A percentile compares a stretch with the other conserved stretches of the same genome.
These are phyloP conservation scores for Kluyveromyces dobzhanskii DNA, from an alignment of 805 yeast genomes.

Conservation along the genomic window DNA sequence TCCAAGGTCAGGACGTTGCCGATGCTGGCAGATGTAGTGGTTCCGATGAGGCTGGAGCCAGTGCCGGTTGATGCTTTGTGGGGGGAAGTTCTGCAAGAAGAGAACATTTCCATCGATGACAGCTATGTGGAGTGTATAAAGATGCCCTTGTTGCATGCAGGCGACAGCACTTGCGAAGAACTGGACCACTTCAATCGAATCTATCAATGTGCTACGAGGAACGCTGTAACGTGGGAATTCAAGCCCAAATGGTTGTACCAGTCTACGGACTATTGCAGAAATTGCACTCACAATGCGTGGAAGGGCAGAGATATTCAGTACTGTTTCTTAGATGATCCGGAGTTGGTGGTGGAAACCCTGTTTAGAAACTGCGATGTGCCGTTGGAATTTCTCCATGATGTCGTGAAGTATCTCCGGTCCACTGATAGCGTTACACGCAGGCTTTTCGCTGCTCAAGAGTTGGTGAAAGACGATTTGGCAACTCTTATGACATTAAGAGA, in stretches of 20 bases:
- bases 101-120: slow-evolving; percentile 9
- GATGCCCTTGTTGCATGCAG: slow-evolving; percentile 15
- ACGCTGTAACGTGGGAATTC: slow-evolving; percentile 17
- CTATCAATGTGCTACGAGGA: slow-evolving; percentile 5
- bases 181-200: slow-evolving; percentile 22
- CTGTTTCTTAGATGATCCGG: slow-evolving; percentile 15
- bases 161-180: not conserved
- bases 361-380: slow-evolving; percentile 10
- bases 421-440: slow-evolving; percentile 16
- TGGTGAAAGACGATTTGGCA: slow-evolving; percentile 12
- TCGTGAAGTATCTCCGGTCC: slow-evolving; percentile 16
- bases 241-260: slow-evolving; percentile 28
- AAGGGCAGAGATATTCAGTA: slow-evolving; percentile 17
- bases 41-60: not conserved
- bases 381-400: slow-evolving; percentile 6
- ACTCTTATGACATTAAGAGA: slow-evolving; percentile 33
- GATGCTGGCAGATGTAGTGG: not conserved
- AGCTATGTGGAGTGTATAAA: slow-evolving; percentile 9
- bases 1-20: not conserved
- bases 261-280: slow-evolving; percentile 18
- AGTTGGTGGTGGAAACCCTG: slow-evolving; percentile 9
- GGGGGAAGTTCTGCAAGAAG: not conserved
- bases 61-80: slow-evolving; percentile 4
- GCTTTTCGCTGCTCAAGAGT: slow-evolving; percentile 19
- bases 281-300: slow-evolving; percentile 21